phyloP scores from a whole-genome alignment of 345 rosid species.

The Eucalyptus camaldulensis region DNA sequence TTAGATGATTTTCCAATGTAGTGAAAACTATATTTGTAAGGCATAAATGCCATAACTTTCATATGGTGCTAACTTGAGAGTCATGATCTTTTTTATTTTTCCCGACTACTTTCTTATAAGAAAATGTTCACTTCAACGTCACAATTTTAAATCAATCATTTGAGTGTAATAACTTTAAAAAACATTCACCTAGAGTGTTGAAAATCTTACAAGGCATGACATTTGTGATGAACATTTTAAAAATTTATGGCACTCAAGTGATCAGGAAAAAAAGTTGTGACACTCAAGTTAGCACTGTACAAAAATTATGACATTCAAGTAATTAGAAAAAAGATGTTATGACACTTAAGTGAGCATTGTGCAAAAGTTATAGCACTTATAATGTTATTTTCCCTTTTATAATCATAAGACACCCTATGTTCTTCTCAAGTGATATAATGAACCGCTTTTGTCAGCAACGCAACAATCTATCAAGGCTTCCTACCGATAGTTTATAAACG shows the following conservation, averaged over 20 bases:
- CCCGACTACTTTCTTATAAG: not conserved
- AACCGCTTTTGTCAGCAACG: not conserved
- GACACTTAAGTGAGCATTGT: too few species aligned
- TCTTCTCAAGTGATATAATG: too few species aligned
- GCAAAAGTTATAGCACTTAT: too few species aligned
- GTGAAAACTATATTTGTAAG: not conserved
- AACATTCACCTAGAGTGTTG: not conserved
- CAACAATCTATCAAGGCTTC: not conserved
- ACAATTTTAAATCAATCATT: not conserved
- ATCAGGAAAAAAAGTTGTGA: too few species aligned
- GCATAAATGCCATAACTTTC: not conserved
- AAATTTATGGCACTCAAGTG: not conserved
- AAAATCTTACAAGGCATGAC: not conserved
- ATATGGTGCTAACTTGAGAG: not conserved
- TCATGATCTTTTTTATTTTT: not conserved
- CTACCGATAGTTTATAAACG: rapidly evolving
- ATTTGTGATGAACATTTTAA: too few species aligned
- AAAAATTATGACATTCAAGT: too few species aligned
- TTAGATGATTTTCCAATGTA: not conserved
- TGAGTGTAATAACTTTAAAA: too few species aligned
- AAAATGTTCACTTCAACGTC: too few species aligned
- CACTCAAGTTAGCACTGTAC: too few species aligned
- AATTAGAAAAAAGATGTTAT: too few species aligned
- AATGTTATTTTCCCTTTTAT: too few species aligned
- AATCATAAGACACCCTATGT: too few species aligned